Conservation (phyloP, 139 green algal genomes). For the Tetratostichococcus sp. region DNA sequence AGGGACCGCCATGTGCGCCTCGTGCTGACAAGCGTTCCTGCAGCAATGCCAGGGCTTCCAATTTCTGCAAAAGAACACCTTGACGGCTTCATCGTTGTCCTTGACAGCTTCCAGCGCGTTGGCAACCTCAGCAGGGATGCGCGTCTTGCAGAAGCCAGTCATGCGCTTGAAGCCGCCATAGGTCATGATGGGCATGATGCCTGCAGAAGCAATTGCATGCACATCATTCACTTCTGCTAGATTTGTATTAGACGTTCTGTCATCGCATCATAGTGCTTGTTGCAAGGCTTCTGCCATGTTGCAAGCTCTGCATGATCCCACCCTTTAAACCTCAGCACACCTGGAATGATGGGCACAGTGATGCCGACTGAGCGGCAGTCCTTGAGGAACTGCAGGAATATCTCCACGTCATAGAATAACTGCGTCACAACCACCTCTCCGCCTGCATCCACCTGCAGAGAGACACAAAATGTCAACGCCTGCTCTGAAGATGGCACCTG, state of each 20-base stretch:
- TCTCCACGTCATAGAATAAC: conserved; percentile 93
- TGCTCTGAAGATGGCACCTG: too few species aligned
- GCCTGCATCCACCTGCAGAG: conserved; percentile 77
- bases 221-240: too few species aligned
- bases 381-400: conserved; percentile 79
- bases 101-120: conserved; percentile 86
- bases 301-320: too few species aligned
- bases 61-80: too few species aligned
- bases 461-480: background rate
- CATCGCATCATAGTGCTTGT: too few species aligned
- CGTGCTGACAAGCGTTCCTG: too few species aligned
- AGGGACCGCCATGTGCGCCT: too few species aligned
- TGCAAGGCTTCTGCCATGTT: too few species aligned
- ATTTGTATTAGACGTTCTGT: too few species aligned
- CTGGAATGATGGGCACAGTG: conserved; percentile 85
- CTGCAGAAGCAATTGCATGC: conserved; percentile 25
- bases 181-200: conserved; percentile 97
- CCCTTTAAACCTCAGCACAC: conserved; percentile 22
- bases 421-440: conserved; percentile 93
- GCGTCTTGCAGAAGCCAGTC: conserved; percentile 96
- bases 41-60: too few species aligned
- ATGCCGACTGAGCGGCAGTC: conserved; percentile 81
- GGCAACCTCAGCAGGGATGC: conserved; percentile 72
- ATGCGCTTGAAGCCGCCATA: conserved; percentile 98
- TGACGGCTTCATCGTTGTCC: conserved; percentile 90